phyloP scores from a whole-genome alignment of 495 filamentous ascomycete genomes.

The Xylaria venustula region DNA sequence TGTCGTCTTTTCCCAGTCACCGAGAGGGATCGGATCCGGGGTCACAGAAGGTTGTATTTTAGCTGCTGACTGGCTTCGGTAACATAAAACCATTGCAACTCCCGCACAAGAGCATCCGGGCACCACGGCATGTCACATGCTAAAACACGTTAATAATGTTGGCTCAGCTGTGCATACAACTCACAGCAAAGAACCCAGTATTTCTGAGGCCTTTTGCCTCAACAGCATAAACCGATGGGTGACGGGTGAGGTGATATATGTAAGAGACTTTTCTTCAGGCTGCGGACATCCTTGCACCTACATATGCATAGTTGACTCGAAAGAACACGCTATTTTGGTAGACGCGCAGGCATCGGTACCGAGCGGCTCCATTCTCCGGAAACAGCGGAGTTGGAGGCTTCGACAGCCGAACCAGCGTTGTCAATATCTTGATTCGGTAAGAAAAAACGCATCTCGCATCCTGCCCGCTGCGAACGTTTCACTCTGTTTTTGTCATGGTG shows the following conservation, averaged over 20 bases:
- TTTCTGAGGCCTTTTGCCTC: no score
- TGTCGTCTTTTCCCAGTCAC: neutral
- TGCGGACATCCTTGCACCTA: constrained; percentile 14
- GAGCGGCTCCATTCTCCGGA: neutral
- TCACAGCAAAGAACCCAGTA: neutral
- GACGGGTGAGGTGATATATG: constrained; percentile 1
- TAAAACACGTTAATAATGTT: neutral
- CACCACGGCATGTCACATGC: neutral
- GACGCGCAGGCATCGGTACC: constrained; percentile 7
- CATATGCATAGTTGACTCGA: constrained; percentile 4
- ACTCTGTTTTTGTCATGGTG: neutral
- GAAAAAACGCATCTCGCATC: constrained; percentile 8
- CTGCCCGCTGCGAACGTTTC: constrained; percentile 3
- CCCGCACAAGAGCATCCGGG: neutral
- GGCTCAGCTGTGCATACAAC: neutral
- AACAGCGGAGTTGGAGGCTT: constrained; percentile 12
- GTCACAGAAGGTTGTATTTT: neutral
- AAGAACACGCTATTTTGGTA: constrained; percentile 5
- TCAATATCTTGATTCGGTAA: constrained; percentile 15
- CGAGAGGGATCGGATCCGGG: neutral
- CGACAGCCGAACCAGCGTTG: constrained; percentile 9
- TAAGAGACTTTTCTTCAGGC: constrained; percentile 2
- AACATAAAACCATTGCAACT: neutral
- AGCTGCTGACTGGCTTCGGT: neutral
- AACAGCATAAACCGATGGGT: no score